Evolutionary conservation across 164 flowering plant species (phyloP), one percentile per base, ranked within the genome.

Genomic region (Tetracentron sinense): DNA sequence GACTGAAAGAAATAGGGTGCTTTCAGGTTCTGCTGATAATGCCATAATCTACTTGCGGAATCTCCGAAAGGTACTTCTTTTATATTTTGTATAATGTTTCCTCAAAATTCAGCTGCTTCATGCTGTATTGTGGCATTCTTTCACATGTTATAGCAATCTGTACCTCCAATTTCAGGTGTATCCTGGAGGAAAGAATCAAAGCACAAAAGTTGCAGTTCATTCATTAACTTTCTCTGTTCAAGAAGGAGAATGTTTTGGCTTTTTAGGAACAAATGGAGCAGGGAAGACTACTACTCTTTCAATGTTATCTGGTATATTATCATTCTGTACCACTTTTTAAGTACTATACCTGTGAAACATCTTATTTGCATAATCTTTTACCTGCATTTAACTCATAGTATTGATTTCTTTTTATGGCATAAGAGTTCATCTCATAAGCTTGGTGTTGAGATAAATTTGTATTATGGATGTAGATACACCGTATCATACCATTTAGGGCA

Each of bases 201-300:
- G 73, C 61, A 27, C 71, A 61, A 94, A 94, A 78, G 77, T 88
- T 72, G 99, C 99, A 54, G 99, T 94, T 58, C 76, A 88, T 66
- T 86, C 96, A 44, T 80, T 94, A 66, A 80, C 92, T 67, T 94
- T 94, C 65, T 73, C 97, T 56, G 97, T 94, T 68, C 90, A 84
- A 69, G 90, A 86, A 71, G 99, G 99, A 76, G 99, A 94, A 74
- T 94, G 99, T 71, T 94, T 94, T 80, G 99, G 99, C 15, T 94
- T 94, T 73, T 74, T 94, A 52, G 99, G 99, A 76, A 89, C 97
- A 61, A 94, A 91, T 85, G 97, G 99, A 68, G 99, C 97, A 54
- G 99, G 99, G 64, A 94, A 94, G 74, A 91, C 99, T n/a, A 94
- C 99, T 19, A 94, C 99, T 33, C 71, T 94, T 49, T 91, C 97